phyloP scores from a whole-genome alignment of 805 yeast genomes.

The Candida coleopterorum region DNA sequence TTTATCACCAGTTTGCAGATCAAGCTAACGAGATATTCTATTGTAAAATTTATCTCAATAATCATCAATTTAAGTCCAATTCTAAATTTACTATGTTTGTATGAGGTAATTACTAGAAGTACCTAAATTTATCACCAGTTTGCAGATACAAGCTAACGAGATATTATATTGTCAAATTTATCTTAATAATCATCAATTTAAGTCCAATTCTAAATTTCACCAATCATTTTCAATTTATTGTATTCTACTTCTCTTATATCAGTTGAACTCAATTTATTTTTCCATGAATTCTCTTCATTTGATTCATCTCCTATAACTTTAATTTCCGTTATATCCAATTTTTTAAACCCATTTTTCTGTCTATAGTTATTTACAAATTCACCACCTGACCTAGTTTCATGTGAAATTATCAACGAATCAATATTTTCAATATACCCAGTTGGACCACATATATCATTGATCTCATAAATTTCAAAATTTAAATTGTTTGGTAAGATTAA shows the following conservation, averaged over 20 bases:
- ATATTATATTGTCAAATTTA: too few species aligned
- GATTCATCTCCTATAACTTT: conserved; percentile 61
- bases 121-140: too few species aligned
- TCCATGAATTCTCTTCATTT: conserved; percentile 40
- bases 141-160: too few species aligned
- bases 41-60: too few species aligned
- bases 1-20: too few species aligned
- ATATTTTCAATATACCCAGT: conserved; percentile 72
- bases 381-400: conserved; percentile 78
- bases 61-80: too few species aligned
- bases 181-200: too few species aligned
- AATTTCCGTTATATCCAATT: conserved; percentile 34
- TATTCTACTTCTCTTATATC: conserved; percentile 47
- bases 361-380: conserved; percentile 65
- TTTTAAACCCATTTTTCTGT: conserved; percentile 46
- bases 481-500: conserved; percentile 18
- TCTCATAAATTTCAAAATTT: conserved; percentile 49
- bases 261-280: conserved; percentile 82
- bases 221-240: conserved; percentile 1
- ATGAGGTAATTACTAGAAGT: too few species aligned
- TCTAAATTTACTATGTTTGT: too few species aligned
- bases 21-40: too few species aligned
- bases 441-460: conserved; percentile 91
- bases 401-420: conserved; percentile 75
- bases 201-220: background rate